Evolutionary conservation across 2,329 filamentous ascomycete genomes (phyloP), one percentile per base, ranked within the genome.

Genomic region (Claviceps quebecensis): DNA sequence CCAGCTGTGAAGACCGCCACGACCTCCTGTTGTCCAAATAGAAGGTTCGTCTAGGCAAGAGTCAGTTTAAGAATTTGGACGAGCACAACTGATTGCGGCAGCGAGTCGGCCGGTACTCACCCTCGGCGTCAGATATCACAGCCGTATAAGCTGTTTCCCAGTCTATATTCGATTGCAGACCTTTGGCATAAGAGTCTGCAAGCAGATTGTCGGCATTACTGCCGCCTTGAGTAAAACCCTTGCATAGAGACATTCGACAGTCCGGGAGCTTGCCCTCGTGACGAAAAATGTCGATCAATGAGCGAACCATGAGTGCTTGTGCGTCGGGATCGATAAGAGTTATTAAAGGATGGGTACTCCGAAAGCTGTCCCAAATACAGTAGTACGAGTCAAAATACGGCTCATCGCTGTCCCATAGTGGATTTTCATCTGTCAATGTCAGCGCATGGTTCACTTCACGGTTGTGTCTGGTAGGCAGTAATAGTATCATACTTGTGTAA

Each of bases 171-270:
- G 73, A 68, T 0, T 69, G 75, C 7, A 87, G 73, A 38, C 80
- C 80, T 62, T 89, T 89, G n/a, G 88, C 55, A 56, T 77, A 87
- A 0, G 84, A 77, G 59, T 88, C 85, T 1, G 75, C 79, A 9
- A 88, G 70, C 2, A 88, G 75, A 9, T 86, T 73, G 58, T 89
- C 85, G 2, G 84, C 83, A 56, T 89, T 88, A 1, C 82, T 86
- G 0, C 86, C 86, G 11, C 86, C 86, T 63, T 89, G 86, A 0
- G 83, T 86, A 62, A 75, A 86, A 0, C 86, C 86, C 61, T 87
- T 87, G 65, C 79, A 86, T 16, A 88, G 75, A 1, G 77, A 80
- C 84, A 89, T 89, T 38, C 84, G 74, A 61, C 85, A 89, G 64
- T 90, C 86, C 0, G 86, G 86, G 1, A 90, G 68, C 57, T 76